phyloP scores from a whole-genome alignment of 495 filamentous ascomycete genomes.

The Xylaria grammica region DNA sequence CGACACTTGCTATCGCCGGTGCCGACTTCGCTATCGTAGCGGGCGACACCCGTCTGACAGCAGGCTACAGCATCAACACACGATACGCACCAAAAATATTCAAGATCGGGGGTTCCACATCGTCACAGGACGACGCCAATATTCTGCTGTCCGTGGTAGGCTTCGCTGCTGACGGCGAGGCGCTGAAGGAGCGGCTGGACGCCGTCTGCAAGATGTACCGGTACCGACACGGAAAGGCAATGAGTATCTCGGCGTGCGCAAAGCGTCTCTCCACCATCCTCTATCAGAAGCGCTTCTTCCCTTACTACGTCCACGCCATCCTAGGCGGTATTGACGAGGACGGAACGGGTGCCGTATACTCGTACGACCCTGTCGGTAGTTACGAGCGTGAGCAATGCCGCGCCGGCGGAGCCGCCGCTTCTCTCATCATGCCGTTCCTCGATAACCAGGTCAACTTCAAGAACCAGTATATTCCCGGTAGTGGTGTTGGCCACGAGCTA shows the following conservation, averaged over 20 bases:
- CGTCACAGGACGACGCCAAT: slow-evolving; percentile 78
- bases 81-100: slow-evolving; percentile 93
- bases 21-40: slow-evolving; percentile 93
- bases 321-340: slow-evolving; percentile 93
- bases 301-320: slow-evolving; percentile 94
- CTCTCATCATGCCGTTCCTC: slow-evolving; percentile 97
- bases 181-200: slow-evolving; percentile 87
- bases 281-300: slow-evolving; percentile 97
- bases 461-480: slow-evolving; percentile 95
- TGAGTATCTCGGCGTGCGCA: slow-evolving; percentile 91
- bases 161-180: slow-evolving; percentile 91
- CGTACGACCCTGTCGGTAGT: slow-evolving; percentile 95
- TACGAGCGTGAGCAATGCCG: slow-evolving; percentile 96
- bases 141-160: slow-evolving; percentile 93
- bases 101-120: slow-evolving; percentile 89
- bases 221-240: slow-evolving; percentile 91
- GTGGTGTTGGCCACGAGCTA: slow-evolving; percentile 81
- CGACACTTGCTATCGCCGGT: slow-evolving; percentile 92
- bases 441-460: slow-evolving; percentile 99
- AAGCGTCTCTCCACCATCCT: slow-evolving; percentile 92
- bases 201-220: slow-evolving; percentile 95
- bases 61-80: slow-evolving; percentile 98
- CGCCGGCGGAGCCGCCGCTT: slow-evolving; percentile 92
- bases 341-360: slow-evolving; percentile 92
- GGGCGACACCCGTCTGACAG: slow-evolving; percentile 92